phyloP scores from a whole-genome alignment of 1,284 basidiomycete genomes.

The Pseudomicrostroma phylloplanum region DNA sequence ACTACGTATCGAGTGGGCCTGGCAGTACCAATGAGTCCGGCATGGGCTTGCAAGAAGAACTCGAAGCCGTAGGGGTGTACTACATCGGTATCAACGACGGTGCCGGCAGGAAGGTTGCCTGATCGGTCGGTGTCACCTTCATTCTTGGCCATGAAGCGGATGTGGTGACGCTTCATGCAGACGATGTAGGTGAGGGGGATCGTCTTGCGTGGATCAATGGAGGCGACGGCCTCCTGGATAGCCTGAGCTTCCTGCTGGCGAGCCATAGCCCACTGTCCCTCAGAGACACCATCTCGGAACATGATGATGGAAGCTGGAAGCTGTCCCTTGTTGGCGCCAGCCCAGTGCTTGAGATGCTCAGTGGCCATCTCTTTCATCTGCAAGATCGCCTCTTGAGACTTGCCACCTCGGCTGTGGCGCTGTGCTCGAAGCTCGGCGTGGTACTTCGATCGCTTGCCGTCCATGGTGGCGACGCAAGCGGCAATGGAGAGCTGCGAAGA shows the following conservation, averaged over 20 bases:
- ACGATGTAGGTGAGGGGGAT: conserved; percentile 26
- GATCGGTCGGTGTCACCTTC: conserved; percentile 44
- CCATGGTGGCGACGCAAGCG: conserved; percentile 52
- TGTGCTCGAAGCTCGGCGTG: conserved; percentile 53
- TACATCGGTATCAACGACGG: conserved; percentile 50
- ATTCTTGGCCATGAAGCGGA: conserved; percentile 52
- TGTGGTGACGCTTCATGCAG: conserved; percentile 49
- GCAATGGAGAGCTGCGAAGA: conserved; percentile 54
- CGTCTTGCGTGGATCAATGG: conserved; percentile 41
- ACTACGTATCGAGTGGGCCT: conserved; percentile 53
- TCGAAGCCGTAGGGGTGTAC: conserved; percentile 55
- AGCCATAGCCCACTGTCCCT: conserved; percentile 54
- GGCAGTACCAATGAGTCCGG: conserved; percentile 50
- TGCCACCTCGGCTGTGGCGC: conserved; percentile 41
- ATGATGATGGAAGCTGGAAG: conserved; percentile 52
- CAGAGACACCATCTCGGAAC: conserved; percentile 55
- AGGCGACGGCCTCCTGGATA: conserved; percentile 40
- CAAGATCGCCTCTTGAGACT: conserved; percentile 48
- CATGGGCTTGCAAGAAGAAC: conserved; percentile 43
- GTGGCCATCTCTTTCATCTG: conserved; percentile 34
- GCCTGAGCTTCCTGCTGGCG: conserved; percentile 52
- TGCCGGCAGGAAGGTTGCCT: conserved; percentile 54
- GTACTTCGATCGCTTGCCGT: conserved; percentile 51
- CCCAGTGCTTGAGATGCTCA: conserved; percentile 29
- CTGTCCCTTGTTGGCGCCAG: conserved; percentile 34